phyloP scores from a whole-genome alignment of 495 filamentous ascomycete genomes.

The Aspergillus hancockii region DNA sequence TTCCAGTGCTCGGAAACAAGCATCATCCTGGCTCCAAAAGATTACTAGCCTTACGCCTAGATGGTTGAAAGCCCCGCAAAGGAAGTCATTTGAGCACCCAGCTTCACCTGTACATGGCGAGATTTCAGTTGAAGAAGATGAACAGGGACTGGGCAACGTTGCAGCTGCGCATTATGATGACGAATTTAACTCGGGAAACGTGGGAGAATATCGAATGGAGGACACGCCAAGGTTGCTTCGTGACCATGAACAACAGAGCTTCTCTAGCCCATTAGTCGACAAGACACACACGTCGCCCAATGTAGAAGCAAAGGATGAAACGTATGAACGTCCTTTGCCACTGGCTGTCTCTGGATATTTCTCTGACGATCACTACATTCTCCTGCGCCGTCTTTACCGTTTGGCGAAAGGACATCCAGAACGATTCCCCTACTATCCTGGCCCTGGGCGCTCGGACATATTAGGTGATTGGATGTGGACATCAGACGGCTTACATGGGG shows the following conservation, averaged over 20 bases:
- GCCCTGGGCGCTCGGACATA: conserved; percentile 39
- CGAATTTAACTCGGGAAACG: conserved; percentile 8
- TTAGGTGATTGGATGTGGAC: conserved; percentile 52
- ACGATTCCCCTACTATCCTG: conserved; percentile 41
- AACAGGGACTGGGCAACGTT: conserved; percentile 17
- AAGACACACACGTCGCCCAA: conserved; percentile 11
- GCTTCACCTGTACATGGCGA: conserved; percentile 22
- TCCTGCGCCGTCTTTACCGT: conserved; percentile 43
- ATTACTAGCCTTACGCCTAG: conserved; percentile 43
- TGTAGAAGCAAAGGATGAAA: conserved; percentile 15
- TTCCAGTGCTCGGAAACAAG: conserved; percentile 20
- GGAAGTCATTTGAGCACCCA: conserved; percentile 21
- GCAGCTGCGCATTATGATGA: conserved; percentile 18
- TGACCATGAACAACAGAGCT: conserved; percentile 15
- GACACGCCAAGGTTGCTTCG: conserved; percentile 10
- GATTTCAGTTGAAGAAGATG: conserved; percentile 18
- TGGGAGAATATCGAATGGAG: conserved; percentile 15
- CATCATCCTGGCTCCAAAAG: conserved; percentile 41
- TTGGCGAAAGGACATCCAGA: conserved; percentile 42
- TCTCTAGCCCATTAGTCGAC: conserved; percentile 10
- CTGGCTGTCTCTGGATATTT: conserved; percentile 45
- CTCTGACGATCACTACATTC: conserved; percentile 45
- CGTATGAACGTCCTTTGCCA: conserved; percentile 22
- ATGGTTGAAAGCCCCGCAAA: conserved; percentile 41
- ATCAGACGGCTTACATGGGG: conserved; percentile 43